Evolutionary conservation across 805 yeast genomes (phyloP).

Genomic region (Barnettozyma populi): DNA sequence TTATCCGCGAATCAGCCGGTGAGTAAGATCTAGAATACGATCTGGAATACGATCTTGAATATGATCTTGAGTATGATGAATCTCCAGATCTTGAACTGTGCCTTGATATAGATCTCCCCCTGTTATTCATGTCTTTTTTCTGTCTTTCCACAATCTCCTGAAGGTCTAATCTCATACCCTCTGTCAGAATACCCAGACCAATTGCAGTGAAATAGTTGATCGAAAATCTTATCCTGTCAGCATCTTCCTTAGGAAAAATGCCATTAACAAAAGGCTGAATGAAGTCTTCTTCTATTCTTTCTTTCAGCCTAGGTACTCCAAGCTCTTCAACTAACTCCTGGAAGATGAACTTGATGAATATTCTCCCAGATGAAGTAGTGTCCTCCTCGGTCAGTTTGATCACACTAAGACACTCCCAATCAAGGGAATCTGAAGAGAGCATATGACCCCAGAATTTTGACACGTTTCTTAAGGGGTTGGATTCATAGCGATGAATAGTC

Average conservation of each 20-base stretch:
- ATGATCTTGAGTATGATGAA: conserved; percentile 17
- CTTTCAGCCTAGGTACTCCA: conserved; percentile 49
- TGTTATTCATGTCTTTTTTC: neutral
- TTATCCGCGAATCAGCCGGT: neutral
- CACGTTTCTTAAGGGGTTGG: conserved; percentile 67
- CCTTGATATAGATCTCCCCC: neutral
- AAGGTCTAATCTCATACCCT: conserved; percentile 63
- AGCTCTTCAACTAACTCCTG: conserved; percentile 74
- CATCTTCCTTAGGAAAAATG: conserved; percentile 55
- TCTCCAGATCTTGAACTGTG: neutral
- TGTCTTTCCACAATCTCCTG: conserved; percentile 25
- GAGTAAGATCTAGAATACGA: conserved; percentile 14
- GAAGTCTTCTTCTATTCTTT: conserved; percentile 47
- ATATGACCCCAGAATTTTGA: conserved; percentile 86
- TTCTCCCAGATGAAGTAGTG: conserved; percentile 75
- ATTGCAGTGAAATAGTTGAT: conserved; percentile 92
- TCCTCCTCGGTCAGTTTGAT: conserved; percentile 62
- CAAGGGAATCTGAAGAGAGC: conserved; percentile 62
- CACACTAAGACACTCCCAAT: conserved; percentile 53
- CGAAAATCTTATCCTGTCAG: conserved; percentile 61
- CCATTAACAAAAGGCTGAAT: conserved; percentile 46
- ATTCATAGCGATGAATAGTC: conserved; percentile 60
- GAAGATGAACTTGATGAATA: conserved; percentile 74
- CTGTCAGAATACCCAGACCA: conserved; percentile 80
- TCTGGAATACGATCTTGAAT: conserved; percentile 16